phyloP scores from a whole-genome alignment of 768 basidiomycete genomes.

The Pleurotus ostreatus region DNA sequence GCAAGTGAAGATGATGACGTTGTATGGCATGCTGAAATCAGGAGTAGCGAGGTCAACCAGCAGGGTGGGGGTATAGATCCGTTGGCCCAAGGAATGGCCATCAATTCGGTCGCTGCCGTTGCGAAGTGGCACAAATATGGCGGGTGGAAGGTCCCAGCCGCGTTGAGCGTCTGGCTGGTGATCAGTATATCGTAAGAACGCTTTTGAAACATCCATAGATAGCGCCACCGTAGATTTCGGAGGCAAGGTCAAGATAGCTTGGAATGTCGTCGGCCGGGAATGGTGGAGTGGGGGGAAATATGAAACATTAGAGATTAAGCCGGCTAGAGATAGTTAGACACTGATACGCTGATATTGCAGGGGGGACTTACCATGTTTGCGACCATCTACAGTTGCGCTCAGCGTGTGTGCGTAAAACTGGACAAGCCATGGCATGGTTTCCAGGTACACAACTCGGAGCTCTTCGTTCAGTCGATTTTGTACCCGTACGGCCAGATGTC shows the following conservation, averaged over 20 bases:
- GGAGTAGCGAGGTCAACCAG: constrained; percentile 96
- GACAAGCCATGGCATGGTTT: constrained; percentile 92
- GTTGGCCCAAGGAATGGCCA: constrained; percentile 14
- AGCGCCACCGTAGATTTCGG: constrained; percentile 59
- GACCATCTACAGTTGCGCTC: constrained; percentile 42
- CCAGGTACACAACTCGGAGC: constrained; percentile 66
- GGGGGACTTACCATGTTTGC: constrained; percentile 35
- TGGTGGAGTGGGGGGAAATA: constrained; percentile 70
- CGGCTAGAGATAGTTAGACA: constrained; percentile 35
- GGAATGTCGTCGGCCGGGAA: constrained; percentile 73
- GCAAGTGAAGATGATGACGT: constrained; percentile 95
- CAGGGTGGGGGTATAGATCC: constrained; percentile 77
- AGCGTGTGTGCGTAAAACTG: constrained; percentile 86
- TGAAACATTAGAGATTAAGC: constrained; percentile 57
- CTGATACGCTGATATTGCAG: not conserved
- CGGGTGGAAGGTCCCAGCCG: constrained; percentile 91
- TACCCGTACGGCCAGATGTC: constrained; percentile 64
- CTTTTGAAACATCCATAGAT: constrained; percentile 71
- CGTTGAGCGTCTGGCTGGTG: constrained; percentile 94
- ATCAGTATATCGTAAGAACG: constrained; percentile 90
- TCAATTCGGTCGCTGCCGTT: constrained; percentile 13
- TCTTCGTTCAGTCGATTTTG: constrained; percentile 49
- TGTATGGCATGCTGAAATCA: constrained; percentile 99
- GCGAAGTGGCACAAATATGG: constrained; percentile 55
- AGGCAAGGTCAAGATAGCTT: constrained; percentile 68